phyloP scores from a whole-genome alignment of 140 eudicot genomes.

The Stevia rebaudiana region DNA sequence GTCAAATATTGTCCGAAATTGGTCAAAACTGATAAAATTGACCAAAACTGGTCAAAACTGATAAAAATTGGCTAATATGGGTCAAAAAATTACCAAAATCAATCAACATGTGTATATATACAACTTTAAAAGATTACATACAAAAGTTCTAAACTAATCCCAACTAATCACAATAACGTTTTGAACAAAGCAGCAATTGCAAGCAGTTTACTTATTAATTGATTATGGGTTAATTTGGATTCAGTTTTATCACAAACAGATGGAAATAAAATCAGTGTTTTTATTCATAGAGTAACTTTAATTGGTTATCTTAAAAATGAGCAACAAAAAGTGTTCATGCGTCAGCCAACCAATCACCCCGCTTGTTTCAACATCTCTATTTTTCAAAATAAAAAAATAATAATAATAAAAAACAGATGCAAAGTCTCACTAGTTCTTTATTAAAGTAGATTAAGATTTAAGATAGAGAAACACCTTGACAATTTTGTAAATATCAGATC shows the following conservation, averaged over 20 bases:
- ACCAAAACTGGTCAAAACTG: too few relatives aligned
- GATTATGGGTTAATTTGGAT: not conserved
- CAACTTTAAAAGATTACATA: too few relatives aligned
- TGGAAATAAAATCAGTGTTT: not conserved
- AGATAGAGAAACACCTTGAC: slow-evolving; percentile 54
- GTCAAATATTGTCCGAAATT: too few relatives aligned
- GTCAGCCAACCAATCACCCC: not conserved
- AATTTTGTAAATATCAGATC: slow-evolving; percentile 91
- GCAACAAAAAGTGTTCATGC: not conserved
- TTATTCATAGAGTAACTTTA: not conserved
- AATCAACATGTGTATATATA: too few relatives aligned
- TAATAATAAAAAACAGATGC: not conserved
- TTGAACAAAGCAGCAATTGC: not conserved
- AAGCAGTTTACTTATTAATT: not conserved
- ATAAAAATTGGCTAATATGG: too few relatives aligned
- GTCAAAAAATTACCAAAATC: too few relatives aligned
- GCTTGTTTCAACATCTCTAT: not conserved
- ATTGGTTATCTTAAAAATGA: not conserved
- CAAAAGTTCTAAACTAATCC: too few relatives aligned
- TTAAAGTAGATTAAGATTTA: not conserved
- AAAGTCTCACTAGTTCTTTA: not conserved
- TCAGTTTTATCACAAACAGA: not conserved
- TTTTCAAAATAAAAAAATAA: not conserved
- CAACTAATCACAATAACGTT: too few relatives aligned
- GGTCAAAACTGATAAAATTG: too few relatives aligned